Percentiles rank a stretch among this genome's conserved stretches.
Evolutionary conservation across 768 basidiomycete genomes (phyloP).

Genomic region (Filobasidium wieringae): DNA sequence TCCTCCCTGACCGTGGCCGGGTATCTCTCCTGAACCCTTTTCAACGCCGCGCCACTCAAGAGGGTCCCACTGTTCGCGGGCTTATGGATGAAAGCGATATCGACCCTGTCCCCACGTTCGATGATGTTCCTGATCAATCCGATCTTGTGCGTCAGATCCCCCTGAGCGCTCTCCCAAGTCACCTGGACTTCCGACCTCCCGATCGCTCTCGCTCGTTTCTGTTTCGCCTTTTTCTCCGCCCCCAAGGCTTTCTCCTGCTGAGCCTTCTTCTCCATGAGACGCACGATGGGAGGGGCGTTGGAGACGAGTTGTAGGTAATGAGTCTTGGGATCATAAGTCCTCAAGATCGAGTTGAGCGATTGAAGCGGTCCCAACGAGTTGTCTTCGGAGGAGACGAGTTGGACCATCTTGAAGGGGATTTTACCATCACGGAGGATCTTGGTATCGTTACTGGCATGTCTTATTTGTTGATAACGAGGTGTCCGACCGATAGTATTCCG

Average conservation of each 20-base stretch:
- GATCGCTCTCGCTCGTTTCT: conserved; percentile 16
- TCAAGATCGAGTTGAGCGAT: conserved; percentile 16
- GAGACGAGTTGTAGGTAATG: conserved; percentile 27
- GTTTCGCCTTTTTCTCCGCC: conserved; percentile 19
- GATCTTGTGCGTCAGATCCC: conserved; percentile 30
- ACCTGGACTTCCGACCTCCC: conserved; percentile 34
- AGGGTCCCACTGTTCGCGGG: conserved; percentile 6
- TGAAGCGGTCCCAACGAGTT: conserved; percentile 21
- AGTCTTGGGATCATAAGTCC: conserved; percentile 16
- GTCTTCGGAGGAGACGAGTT: conserved; percentile 23
- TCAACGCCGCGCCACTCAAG: conserved; percentile 3
- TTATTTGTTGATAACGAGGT: not conserved
- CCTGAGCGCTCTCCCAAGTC: conserved; percentile 30
- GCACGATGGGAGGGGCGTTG: conserved; percentile 26
- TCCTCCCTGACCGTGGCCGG: conserved; percentile 21
- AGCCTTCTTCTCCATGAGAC: conserved; percentile 23
- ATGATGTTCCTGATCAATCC: conserved; percentile 20
- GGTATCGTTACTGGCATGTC: not conserved
- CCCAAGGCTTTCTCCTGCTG: conserved; percentile 14
- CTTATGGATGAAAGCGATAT: conserved; percentile 27
- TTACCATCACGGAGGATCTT: conserved; percentile 12
- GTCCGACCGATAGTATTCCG: not conserved
- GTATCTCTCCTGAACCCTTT: conserved; percentile 22
- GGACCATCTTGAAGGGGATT: conserved; percentile 29
- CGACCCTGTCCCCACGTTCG: conserved; percentile 28